Conservation (phyloP, 106 monocot species). For the Acanthochlamys bracteata region DNA sequence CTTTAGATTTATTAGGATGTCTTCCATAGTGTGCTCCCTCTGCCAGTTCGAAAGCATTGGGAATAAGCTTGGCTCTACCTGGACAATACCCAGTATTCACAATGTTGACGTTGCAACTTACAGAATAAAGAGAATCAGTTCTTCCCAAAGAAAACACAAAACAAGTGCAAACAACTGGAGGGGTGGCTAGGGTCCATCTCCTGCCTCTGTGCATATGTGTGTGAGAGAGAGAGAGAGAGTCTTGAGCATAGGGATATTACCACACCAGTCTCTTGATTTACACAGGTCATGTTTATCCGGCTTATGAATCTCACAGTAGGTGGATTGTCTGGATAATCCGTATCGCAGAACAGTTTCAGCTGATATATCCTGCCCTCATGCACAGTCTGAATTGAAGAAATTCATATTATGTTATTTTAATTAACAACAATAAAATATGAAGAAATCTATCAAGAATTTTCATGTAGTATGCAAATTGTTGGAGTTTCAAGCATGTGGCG, state of each 20-base stretch:
- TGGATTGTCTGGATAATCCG: conserved; percentile 62
- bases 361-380: conserved; percentile 77
- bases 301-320: conserved; percentile 62
- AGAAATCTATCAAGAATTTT: no score
- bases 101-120: no score
- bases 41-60: conserved; percentile 66
- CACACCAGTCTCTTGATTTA: conserved; percentile 63
- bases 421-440: neutral
- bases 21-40: conserved; percentile 75
- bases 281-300: conserved; percentile 69
- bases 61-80: conserved; percentile 62
- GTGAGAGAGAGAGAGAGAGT: no score
- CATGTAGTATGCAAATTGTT: no score
- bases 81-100: neutral
- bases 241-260: conserved; percentile 16
- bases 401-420: neutral
- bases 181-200: no score
- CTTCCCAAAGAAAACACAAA: no score
- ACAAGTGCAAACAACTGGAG: no score
- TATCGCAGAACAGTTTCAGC: conserved; percentile 62
- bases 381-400: conserved; percentile 44
- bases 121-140: no score
- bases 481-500: no score
- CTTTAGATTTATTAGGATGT: conserved; percentile 50
- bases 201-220: no score